Evolutionary conservation across 2,329 filamentous ascomycete species (phyloP), one percentile per base, ranked within the genome.

Genomic region (Pseudogymnoascus sp.): DNA sequence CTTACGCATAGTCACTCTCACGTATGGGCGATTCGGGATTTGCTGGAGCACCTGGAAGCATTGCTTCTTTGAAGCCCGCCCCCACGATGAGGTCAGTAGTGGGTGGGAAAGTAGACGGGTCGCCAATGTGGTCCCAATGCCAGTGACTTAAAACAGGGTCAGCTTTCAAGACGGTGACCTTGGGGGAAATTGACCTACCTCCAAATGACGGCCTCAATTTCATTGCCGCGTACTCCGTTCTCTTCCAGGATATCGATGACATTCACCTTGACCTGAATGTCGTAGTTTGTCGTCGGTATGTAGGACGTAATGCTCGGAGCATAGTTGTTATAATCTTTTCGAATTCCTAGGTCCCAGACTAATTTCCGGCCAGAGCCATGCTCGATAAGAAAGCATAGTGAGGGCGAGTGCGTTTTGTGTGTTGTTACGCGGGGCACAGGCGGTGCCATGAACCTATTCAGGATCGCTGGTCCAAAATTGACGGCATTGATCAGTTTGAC

Each of bases 81-180:
- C 82, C 83, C 3, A 83, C 81, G 33, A 84, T 67, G 0, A 85
- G 67, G 7, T 78, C 74, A 0, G 80, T 81, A 0, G 67, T 71
- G 0, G 67, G 0, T 0, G 80, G 79, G 59, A 85, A 85, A 0
- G 70, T 72, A 0, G 76, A 75, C 0, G 77, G 74, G 62, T 83
- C 78, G 0, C 82, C 83, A 7, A 77, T 79, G 63, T 85, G 82
- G 67, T 85, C 82, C 70, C 75, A 80, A 65, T 80, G 77, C 71
- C 75, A 79, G 65, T 82, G 80, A 63, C 76, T 78, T 70, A 73
- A 74, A 16, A 56, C 11, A 14, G 8, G 6, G 21, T 44, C 14
- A 44, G 37, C 42, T 29, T 61, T 61, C 59, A 61, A 16, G 21
- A 60, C 19, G 6, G 13, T 6, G 3, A 10, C 14, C 4, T 1